These are phyloP conservation scores for Galeopsis tetrahit DNA, from an alignment of 257 asterid species.

Conservation along the genomic window DNA sequence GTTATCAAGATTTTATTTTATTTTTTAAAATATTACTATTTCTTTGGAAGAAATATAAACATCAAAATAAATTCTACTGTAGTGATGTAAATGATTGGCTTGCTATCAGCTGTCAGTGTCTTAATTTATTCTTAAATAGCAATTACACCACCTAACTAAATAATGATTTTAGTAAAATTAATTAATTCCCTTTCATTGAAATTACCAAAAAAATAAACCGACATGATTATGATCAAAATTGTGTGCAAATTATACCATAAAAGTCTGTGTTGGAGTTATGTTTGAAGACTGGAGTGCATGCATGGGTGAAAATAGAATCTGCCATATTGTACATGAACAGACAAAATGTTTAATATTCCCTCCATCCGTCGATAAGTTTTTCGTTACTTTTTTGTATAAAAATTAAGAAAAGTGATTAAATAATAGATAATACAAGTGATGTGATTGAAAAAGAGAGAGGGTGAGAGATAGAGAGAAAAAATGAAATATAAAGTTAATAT, in stretches of 20 bases:
- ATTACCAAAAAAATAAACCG: neutral
- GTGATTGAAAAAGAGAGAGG: too few relatives aligned
- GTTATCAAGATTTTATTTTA: too few relatives aligned
- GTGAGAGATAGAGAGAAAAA: too few relatives aligned
- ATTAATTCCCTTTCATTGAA: neutral
- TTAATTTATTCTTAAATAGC: neutral
- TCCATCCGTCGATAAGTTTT: too few relatives aligned
- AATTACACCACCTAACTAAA: neutral
- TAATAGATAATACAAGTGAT: too few relatives aligned
- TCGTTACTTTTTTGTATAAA: too few relatives aligned
- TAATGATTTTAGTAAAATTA: neutral
- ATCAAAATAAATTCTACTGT: slow-evolving; percentile 11
- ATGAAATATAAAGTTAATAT: too few relatives aligned
- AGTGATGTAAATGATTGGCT: neutral
- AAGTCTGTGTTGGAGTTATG: neutral
- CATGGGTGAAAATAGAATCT: neutral
- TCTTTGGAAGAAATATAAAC: neutral
- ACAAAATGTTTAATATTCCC: too few relatives aligned
- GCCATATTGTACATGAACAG: neutral
- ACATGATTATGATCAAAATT: neutral
- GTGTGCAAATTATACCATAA: neutral
- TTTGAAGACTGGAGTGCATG: neutral
- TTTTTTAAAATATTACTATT: neutral
- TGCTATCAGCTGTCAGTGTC: slow-evolving; percentile 1
- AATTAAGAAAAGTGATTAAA: too few relatives aligned